Base-by-base conservation (phyloP, 75 land plant genomes). In the Larix kaempferi region DNA sequence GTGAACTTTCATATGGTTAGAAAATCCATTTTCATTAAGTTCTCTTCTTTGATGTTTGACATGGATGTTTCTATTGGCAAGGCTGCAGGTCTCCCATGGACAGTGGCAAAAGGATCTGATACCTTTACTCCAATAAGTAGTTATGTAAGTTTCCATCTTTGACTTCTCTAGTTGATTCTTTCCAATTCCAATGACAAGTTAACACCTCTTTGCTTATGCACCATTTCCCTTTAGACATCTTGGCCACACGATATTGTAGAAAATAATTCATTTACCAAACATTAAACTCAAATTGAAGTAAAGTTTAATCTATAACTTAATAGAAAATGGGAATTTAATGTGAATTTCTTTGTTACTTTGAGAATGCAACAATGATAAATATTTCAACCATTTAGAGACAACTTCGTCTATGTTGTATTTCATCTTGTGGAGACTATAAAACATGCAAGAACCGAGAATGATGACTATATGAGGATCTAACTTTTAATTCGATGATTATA, bases 71-170 rank as follows among this genome's bases (percentile, higher is more conserved):
- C 49, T 69, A 39, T 6, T 69, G 72, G 15, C 26, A 74, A 93
- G 95, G 84, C 91, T 81, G 85, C 86, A 79, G 97, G 99, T 64
- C 91, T 94, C 55, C 99, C 99, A 76, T 96, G 98, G 98, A 91
- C 94, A 25, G 87, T 95, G n/a, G 90, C 98, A 44, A 95, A 95
- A 83, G 98, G 98, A 73, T 93, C 90, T 82, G 99, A 96, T 73
- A 94, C 99, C 57, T 96, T 96, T 84, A 96, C 99, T 58, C 99
- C 99, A 59, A 94, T 96, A 55, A 95, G 99, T 81, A 78, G 82
- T 62, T 82, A 90, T 85, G 99, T 96, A 94, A 80, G 93, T 81
- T 59, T 57, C 57, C 71, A 25, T 62, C 54, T 76, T 74, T 78
- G 12, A 12, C 57, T 71, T 56, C 10, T n/a, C n/a, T 67, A 63